phyloP scores from a whole-genome alignment of 768 basidiomycete species.

The Agaricus blazei region DNA sequence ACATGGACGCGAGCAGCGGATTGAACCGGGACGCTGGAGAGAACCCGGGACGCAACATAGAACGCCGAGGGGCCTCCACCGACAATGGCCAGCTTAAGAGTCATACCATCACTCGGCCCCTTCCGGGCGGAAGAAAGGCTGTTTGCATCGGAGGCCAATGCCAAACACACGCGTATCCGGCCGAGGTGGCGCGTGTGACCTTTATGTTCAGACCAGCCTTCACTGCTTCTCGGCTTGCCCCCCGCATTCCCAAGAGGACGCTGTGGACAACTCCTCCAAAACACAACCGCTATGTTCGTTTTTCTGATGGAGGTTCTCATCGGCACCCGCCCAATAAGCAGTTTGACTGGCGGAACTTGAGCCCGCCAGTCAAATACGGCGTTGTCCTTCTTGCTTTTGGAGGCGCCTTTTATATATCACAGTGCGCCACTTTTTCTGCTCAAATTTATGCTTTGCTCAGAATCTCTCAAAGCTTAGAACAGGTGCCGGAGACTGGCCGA shows the following conservation, averaged over 20 bases:
- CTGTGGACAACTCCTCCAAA: not conserved
- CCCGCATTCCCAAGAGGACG: not conserved
- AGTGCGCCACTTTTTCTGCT: conserved; percentile 21
- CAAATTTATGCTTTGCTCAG: not conserved
- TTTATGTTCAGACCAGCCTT: conserved; percentile 2
- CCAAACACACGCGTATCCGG: not conserved
- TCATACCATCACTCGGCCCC: no score
- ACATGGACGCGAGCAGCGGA: conserved; percentile 59
- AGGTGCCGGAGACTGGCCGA: conserved; percentile 81
- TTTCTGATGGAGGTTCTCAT: conserved; percentile 1
- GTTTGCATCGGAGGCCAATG: not conserved
- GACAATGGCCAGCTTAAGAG: conserved; percentile 77
- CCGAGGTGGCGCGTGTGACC: not conserved
- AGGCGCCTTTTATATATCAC: conserved; percentile 25
- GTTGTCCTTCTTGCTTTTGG: conserved; percentile 12
- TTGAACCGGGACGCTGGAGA: conserved; percentile 53
- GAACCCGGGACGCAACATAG: conserved; percentile 85
- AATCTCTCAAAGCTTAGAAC: conserved; percentile 60
- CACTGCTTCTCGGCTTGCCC: not conserved
- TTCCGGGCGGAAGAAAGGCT: not conserved
- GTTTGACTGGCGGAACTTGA: conserved; percentile 1
- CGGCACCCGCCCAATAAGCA: not conserved
- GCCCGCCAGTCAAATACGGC: conserved; percentile 1
- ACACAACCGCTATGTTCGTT: conserved; percentile 7
- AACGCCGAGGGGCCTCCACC: conserved; percentile 98